These are phyloP conservation scores for Ascochyta pisi DNA, from an alignment of 2,329 filamentous ascomycete species.

Conservation along the genomic window DNA sequence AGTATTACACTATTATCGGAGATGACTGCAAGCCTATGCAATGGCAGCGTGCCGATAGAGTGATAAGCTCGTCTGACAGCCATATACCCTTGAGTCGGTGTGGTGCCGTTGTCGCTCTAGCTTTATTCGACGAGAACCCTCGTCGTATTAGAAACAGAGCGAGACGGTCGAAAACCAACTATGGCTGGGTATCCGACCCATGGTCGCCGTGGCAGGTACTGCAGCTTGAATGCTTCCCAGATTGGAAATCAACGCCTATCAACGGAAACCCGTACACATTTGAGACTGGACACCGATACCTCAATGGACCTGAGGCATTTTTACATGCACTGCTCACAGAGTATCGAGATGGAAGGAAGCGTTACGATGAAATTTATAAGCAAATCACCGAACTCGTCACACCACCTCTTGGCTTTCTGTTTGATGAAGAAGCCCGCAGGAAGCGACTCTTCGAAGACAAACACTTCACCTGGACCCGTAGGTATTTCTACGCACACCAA, in stretches of 20 bases:
- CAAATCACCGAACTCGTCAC: constrained; percentile 66
- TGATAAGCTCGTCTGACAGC: constrained; percentile 49
- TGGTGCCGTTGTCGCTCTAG: constrained; percentile 65
- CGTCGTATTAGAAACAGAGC: constrained; percentile 59
- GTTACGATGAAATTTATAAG: constrained; percentile 64
- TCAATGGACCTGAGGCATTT: constrained; percentile 69
- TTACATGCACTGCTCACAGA: constrained; percentile 65
- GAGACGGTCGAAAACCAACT: constrained; percentile 55
- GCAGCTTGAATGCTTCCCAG: constrained; percentile 45
- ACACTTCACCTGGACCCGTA: constrained; percentile 66
- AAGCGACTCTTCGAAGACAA: constrained; percentile 67
- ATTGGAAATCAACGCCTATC: constrained; percentile 56
- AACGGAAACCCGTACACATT: constrained; percentile 60
- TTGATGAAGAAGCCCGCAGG: constrained; percentile 62
- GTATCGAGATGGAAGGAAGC: constrained; percentile 66
- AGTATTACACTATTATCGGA: constrained; percentile 69
- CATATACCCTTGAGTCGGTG: constrained; percentile 68
- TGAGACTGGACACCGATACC: constrained; percentile 62
- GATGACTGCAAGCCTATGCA: constrained; percentile 63
- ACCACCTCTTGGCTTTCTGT: constrained; percentile 66
- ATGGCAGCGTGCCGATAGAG: constrained; percentile 65
- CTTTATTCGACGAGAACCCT: constrained; percentile 60
- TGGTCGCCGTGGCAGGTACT: constrained; percentile 67
- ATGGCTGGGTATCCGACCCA: constrained; percentile 64
- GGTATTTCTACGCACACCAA: constrained; percentile 70